Evolutionary conservation across 2,329 filamentous ascomycete genomes (phyloP), one percentile per base, ranked within the genome.

Genomic region (Ascochyta pisi): DNA sequence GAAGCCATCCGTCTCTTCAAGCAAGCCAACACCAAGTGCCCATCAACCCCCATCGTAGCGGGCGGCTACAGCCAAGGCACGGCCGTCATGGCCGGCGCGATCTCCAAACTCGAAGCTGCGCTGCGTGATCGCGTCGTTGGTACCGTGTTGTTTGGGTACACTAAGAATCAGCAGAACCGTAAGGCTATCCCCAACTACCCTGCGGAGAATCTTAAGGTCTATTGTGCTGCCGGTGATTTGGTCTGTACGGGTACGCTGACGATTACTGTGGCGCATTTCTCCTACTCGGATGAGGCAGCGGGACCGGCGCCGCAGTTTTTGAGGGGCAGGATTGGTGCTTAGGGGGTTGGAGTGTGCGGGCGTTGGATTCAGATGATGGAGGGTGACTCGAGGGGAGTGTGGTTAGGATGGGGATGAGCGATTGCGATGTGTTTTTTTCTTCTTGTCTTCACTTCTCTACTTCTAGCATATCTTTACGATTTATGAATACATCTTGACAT

Each of bases 11-110:
- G 65, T 0, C 67, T 78, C 15, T 73, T 79, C 63, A 68, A 68
- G 9, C 47, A 71, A 35, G 77, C 74, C 4, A 73, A 72, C 40
- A 63, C 58, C 5, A 73, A 77, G 37, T 79, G 77, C 58, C 75
- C 76, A 6, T 53, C 66, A 53, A 73, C 75, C 5, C 68, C 66
- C 13, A 62, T 80, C 39, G 71, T 78, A 15, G 69, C 73, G 15
- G 75, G 75, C 16, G 77, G 77, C 5, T 80, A 79, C 40, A 76
- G 71, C 41, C 77, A 79, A 68, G 76, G 77, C 35, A 68, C 73
- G 4, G 76, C 76, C 12, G 63, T 78, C 31, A 76, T 76, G 26
- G 73, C 73, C 3, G 69, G 65, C 12, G 66, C 76, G 0, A 66
- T 78, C 42, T 59, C 67, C 16, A 61, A 64, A 9, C 65, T 75